These are phyloP conservation scores for Phaffia rhodozyma DNA, from an alignment of 1,284 basidiomycete species.

Conservation along the genomic window DNA sequence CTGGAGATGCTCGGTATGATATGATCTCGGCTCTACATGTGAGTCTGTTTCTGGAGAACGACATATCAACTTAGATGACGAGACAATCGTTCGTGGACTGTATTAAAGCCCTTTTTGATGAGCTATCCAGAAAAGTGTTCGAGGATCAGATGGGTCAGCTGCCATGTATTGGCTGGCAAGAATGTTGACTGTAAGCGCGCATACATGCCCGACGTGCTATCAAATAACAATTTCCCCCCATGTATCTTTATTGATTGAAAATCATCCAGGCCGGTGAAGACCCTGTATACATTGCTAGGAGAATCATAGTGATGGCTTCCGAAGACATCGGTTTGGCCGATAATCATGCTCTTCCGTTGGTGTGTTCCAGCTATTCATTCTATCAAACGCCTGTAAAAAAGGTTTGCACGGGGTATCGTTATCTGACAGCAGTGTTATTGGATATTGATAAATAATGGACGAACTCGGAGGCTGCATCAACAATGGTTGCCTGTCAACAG, in stretches of 20 bases:
- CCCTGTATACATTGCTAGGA: constrained; percentile 67
- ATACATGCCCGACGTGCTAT: neutral
- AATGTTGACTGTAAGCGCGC: neutral
- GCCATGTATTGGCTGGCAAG: constrained; percentile 77
- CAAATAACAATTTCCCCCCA: too few relatives aligned
- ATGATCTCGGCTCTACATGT: constrained; percentile 73
- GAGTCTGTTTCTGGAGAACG: neutral
- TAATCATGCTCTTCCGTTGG: constrained; percentile 55
- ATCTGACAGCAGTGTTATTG: neutral
- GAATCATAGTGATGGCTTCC: constrained; percentile 70
- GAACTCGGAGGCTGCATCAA: neutral
- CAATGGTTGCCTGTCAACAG: constrained; percentile 54
- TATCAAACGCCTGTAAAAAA: neutral
- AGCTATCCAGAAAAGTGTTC: constrained; percentile 50
- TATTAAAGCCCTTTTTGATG: neutral
- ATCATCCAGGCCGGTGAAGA: constrained; percentile 58
- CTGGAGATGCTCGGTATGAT: constrained; percentile 66
- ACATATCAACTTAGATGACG: neutral
- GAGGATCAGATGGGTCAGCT: constrained; percentile 65
- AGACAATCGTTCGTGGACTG: neutral
- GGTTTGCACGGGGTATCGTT: constrained; percentile 41
- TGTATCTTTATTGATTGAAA: too few relatives aligned
- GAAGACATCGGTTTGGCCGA: constrained; percentile 78
- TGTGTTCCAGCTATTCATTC: constrained; percentile 30
- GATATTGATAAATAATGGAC: too few relatives aligned